Percentiles rank a stretch among this genome's conserved stretches.
Evolutionary conservation across 495 filamentous ascomycete species (phyloP).

Genomic region (Aspergillus diversus): DNA sequence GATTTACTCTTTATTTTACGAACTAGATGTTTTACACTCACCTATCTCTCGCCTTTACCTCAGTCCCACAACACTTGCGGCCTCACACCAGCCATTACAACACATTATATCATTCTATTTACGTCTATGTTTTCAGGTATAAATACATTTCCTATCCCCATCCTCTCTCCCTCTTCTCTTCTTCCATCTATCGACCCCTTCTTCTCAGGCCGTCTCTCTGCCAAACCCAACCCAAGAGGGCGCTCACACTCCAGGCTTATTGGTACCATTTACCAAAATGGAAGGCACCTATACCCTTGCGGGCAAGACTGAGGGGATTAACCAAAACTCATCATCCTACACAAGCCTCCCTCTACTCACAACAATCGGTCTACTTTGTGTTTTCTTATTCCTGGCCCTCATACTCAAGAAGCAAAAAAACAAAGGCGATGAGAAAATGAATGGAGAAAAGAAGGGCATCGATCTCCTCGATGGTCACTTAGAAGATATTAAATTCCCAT

Average conservation of each 20-base stretch:
- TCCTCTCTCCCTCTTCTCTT: not conserved
- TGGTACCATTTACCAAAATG: constrained; percentile 16
- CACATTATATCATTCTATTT: no score
- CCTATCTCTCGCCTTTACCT: not conserved
- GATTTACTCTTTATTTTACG: not conserved
- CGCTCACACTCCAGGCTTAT: no score
- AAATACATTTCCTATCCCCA: no score
- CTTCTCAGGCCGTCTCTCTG: no score
- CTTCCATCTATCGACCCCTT: not conserved
- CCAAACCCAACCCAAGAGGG: no score
- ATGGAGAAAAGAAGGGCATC: no score
- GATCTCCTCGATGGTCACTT: no score
- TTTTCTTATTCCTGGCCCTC: not conserved
- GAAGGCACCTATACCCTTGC: constrained; percentile 9
- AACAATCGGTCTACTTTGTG: not conserved
- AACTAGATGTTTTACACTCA: not conserved
- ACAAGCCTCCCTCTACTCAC: not conserved
- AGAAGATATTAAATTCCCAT: not conserved
- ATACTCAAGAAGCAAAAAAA: not conserved
- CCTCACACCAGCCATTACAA: no score
- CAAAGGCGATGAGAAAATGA: no score
- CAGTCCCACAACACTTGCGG: no score
- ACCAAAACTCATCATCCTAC: not conserved
- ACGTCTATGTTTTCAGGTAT: no score
- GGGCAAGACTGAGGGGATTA: not conserved